phyloP scores from a whole-genome alignment of 768 basidiomycete genomes.

The Favolaschia claudopus region DNA sequence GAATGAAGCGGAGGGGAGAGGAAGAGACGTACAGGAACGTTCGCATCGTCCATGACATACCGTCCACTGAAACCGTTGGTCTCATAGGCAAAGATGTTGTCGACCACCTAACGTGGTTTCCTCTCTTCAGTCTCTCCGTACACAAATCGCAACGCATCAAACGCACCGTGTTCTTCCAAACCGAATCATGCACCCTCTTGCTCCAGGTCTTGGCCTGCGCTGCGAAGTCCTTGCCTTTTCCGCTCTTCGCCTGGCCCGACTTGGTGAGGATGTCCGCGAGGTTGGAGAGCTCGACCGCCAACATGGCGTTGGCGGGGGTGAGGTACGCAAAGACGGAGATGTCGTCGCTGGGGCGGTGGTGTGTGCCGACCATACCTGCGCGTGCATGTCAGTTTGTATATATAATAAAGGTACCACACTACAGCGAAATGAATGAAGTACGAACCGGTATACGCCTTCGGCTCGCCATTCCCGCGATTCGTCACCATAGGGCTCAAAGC shows the following conservation, averaged over 20 bases:
- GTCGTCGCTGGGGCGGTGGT: constrained; percentile 81
- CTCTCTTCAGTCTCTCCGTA: background rate
- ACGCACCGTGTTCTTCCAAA: constrained; percentile 68
- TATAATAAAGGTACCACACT: constrained; percentile 47
- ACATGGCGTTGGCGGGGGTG: constrained; percentile 84
- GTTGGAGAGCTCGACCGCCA: constrained; percentile 74
- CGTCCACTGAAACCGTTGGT: constrained; percentile 77
- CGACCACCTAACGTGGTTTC: constrained; percentile 53
- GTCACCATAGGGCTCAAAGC: constrained; percentile 68
- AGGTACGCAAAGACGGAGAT: constrained; percentile 76
- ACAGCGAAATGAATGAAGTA: background rate
- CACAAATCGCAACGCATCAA: background rate
- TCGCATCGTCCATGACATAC: constrained; percentile 88
- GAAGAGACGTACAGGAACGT: constrained; percentile 70
- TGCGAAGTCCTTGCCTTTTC: constrained; percentile 57
- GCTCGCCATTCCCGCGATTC: constrained; percentile 79
- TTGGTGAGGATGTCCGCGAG: constrained; percentile 59
- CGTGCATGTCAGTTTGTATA: constrained; percentile 42
- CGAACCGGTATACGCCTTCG: constrained; percentile 71
- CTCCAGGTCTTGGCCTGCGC: constrained; percentile 65
- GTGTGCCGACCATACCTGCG: constrained; percentile 68
- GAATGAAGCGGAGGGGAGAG: background rate
- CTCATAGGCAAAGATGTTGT: constrained; percentile 80
- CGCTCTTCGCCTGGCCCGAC: constrained; percentile 40
- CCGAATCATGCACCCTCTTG: constrained; percentile 60